Percentiles rank a stretch among this genome's conserved stretches.
phyloP scores from a whole-genome alignment of 352 stramenopile species.

The Phytophthora nicotianae region DNA sequence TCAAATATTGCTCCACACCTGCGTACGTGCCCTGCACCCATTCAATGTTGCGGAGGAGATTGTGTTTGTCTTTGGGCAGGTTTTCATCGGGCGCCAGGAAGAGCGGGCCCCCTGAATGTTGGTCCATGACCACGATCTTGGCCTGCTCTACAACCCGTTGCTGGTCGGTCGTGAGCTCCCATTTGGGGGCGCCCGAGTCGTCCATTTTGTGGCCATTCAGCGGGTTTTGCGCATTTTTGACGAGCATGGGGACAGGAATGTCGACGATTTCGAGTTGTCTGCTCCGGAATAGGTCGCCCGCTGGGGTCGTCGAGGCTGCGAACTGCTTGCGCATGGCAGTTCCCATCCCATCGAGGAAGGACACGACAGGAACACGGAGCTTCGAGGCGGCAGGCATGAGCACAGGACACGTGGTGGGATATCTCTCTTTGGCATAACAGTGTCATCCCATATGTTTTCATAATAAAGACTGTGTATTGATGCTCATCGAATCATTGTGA shows the following conservation, averaged over 20 bases:
- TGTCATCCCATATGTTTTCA: too few relatives aligned
- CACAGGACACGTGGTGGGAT: slow-evolving; percentile 23
- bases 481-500: slow-evolving; percentile 16
- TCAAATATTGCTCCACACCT: slow-evolving; percentile 64
- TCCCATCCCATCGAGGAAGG: slow-evolving; percentile 42
- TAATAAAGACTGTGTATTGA: slow-evolving; percentile 2
- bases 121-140: slow-evolving; percentile 44
- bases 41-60: slow-evolving; percentile 49
- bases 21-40: slow-evolving; percentile 79
- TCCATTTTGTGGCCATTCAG: slow-evolving; percentile 37
- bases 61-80: slow-evolving; percentile 34
- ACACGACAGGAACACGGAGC: slow-evolving; percentile 35
- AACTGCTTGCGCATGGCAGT: slow-evolving; percentile 37
- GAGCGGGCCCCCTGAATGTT: slow-evolving; percentile 45
- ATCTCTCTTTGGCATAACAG: slow-evolving; percentile 18
- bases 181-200: slow-evolving; percentile 21
- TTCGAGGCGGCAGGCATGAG: slow-evolving; percentile 14
- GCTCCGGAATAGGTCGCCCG: slow-evolving; percentile 34
- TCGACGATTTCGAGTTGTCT: slow-evolving; percentile 40
- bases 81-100: slow-evolving; percentile 38
- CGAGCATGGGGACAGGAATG: slow-evolving; percentile 33
- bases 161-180: slow-evolving; percentile 38
- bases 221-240: slow-evolving; percentile 41
- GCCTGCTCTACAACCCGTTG: slow-evolving; percentile 34
- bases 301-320: slow-evolving; percentile 22